Evolutionary conservation across 805 yeast species (phyloP), one percentile per base, ranked within the genome.

Genomic region (Jamesozyma lodderae): DNA sequence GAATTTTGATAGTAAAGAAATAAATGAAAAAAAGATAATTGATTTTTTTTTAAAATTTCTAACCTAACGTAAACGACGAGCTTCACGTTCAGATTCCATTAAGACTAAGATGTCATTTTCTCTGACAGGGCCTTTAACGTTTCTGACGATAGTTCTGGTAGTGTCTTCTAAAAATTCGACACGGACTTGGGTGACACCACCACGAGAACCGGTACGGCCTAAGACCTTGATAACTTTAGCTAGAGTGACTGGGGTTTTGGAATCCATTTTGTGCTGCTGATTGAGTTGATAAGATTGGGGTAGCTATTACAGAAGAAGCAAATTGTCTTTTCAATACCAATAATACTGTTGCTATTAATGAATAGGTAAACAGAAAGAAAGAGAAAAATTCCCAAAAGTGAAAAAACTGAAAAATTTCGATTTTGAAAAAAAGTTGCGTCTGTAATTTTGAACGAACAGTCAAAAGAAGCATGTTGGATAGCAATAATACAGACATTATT

Each of bases 181-280:
- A 73, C 95, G 85, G 73, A 86, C 95, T 74, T 85, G 95, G 74
- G 95, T 85, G 72, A 85, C 95, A 79, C 96, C 96, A 83, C 97
- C 97, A 77, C 97, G 90, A 70, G 98, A 90, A 70, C 98, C 98
- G 81, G 98, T 90, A 77, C 98, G 90, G 72, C 97, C 97, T 73
- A 90, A 80, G 71, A 90, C 97, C 79, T 90, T 92, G 75, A 86
- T 86, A 68, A 90, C 98, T 80, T 90, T 90, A 70, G 97, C 98
- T 73, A 90, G 85, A 77, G 95, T 92, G 66, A 90, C 96, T 69
- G 95, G 95, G 72, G 85, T 79, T 73, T 79, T 67, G 64, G 70
- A 49, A 52, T 60, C 65, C 65, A 60, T 58, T 38, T 40, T 53
- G 10, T 25, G 28, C 6, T 25, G 7, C 28, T 25, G 5, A 5